These are phyloP conservation scores for Fusarium tanahbumbuense DNA, from an alignment of 2,329 filamentous ascomycete species.

Conservation along the genomic window DNA sequence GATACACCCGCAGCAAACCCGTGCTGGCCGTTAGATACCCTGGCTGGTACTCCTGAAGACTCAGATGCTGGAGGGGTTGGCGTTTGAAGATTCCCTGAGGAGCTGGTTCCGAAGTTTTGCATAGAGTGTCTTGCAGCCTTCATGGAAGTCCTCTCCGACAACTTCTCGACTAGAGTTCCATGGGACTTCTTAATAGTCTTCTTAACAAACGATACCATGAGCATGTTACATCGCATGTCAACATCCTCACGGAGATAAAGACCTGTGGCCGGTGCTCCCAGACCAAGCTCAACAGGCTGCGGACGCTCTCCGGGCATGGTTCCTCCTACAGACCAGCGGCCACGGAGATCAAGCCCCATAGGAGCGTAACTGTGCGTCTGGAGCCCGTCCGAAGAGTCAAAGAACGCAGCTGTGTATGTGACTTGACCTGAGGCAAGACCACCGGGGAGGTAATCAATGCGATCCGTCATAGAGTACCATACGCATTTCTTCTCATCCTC, in stretches of 20 bases:
- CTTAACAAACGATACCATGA: slow-evolving; percentile 82
- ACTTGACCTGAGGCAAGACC: slow-evolving; percentile 73
- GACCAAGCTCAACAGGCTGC: slow-evolving; percentile 73
- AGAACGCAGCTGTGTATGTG: slow-evolving; percentile 83
- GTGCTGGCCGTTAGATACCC: slow-evolving; percentile 27
- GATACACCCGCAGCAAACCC: slow-evolving; percentile 13
- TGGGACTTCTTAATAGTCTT: slow-evolving; percentile 84
- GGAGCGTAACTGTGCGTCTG: slow-evolving; percentile 89
- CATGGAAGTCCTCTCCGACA: slow-evolving; percentile 55
- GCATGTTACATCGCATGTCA: slow-evolving; percentile 80
- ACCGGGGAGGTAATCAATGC: slow-evolving; percentile 79
- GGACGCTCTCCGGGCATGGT: slow-evolving; percentile 76
- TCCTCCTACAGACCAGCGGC: slow-evolving; percentile 81
- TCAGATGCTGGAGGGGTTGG: slow-evolving; percentile 33
- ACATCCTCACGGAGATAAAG: slow-evolving; percentile 89
- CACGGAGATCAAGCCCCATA: slow-evolving; percentile 81
- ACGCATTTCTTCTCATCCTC: slow-evolving; percentile 76
- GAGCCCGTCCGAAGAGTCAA: slow-evolving; percentile 77
- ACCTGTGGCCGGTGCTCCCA: slow-evolving; percentile 73
- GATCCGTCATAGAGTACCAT: slow-evolving; percentile 86
- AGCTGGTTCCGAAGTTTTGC: slow-evolving; percentile 24
- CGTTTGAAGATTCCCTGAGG: too few relatives aligned
- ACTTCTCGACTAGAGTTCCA: slow-evolving; percentile 72
- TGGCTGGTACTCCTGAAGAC: slow-evolving; percentile 17
- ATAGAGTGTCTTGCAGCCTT: slow-evolving; percentile 34